phyloP scores from a whole-genome alignment of 208 protist species.

The Ichthyophonus hoferi region DNA sequence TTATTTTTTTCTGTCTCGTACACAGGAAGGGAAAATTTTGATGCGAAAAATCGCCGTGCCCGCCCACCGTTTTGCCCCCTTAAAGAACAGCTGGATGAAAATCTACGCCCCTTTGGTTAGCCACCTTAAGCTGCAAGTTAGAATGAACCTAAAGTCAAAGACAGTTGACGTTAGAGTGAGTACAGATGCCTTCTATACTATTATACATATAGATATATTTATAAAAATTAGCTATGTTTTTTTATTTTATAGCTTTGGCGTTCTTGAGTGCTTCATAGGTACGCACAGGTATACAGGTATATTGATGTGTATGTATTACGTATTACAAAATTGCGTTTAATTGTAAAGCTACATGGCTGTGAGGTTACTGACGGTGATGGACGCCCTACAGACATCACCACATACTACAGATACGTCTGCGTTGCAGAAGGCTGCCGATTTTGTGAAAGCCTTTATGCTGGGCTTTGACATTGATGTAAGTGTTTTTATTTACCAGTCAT shows the following conservation, averaged over 20 bases:
- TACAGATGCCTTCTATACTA: not conserved
- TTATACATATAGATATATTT: not conserved
- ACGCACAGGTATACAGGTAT: not conserved
- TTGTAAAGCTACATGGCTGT: no score
- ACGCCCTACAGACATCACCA: conserved; percentile 61
- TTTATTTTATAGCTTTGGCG: not conserved
- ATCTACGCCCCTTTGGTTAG: conserved; percentile 97
- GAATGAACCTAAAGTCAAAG: conserved; percentile 92
- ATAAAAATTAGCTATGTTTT: no score
- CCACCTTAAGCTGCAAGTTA: conserved; percentile 95
- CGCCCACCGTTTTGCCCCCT: conserved; percentile 87
- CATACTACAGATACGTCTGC: conserved; percentile 71
- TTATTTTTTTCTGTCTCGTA: no score
- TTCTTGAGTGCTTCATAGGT: no score
- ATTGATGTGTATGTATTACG: not conserved
- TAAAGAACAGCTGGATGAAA: conserved; percentile 95
- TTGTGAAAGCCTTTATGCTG: conserved; percentile 92
- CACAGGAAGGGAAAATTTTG: conserved; percentile 46
- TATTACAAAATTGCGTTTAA: no score
- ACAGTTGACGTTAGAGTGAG: conserved; percentile 86
- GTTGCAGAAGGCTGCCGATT: conserved; percentile 94
- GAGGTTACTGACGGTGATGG: no score
- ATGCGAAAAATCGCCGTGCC: conserved; percentile 74
- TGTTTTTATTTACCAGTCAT: no score
- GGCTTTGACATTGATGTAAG: conserved; percentile 78